These are phyloP conservation scores for Aspergillus nomiae DNA, from an alignment of 2,329 filamentous ascomycete genomes.

Conservation along the genomic window DNA sequence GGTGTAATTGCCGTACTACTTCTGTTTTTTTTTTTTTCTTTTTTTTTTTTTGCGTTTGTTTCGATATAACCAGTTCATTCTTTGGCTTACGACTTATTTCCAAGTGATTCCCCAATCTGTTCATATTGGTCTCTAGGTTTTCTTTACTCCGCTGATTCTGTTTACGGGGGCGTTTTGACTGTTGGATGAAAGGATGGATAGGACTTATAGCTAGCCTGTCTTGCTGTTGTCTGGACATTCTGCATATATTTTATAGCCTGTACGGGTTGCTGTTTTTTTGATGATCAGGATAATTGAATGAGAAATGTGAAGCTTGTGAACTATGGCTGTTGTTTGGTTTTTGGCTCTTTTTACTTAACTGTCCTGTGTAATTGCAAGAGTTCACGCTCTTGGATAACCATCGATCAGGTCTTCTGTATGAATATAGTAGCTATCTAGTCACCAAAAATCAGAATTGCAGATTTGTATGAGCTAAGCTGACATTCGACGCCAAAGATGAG, in stretches of 20 bases:
- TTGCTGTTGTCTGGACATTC: neutral
- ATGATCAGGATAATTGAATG: constrained; percentile 15
- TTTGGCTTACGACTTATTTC: neutral
- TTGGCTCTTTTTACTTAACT: neutral
- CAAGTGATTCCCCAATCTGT: constrained; percentile 15
- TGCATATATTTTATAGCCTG: constrained; percentile 6
- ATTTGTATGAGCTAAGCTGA: neutral
- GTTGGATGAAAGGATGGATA: constrained; percentile 8
- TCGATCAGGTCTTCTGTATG: neutral
- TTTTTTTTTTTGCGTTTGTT: constrained; percentile 11
- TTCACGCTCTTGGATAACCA: neutral
- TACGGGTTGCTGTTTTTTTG: constrained; percentile 5
- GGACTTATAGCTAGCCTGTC: neutral
- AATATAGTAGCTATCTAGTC: neutral
- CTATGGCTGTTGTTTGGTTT: neutral
- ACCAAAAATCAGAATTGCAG: neutral
- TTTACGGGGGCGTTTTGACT: constrained; percentile 13
- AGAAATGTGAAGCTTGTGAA: constrained; percentile 10
- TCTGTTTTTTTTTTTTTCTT: no score
- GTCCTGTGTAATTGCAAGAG: neutral
- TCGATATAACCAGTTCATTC: neutral
- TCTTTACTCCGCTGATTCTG: constrained; percentile 15
- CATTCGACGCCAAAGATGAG: neutral
- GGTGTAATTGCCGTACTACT: constrained; percentile 9
- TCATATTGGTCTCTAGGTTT: constrained; percentile 5